phyloP scores from a whole-genome alignment of 257 asterid genomes.

The Rubia yunnanensis region DNA sequence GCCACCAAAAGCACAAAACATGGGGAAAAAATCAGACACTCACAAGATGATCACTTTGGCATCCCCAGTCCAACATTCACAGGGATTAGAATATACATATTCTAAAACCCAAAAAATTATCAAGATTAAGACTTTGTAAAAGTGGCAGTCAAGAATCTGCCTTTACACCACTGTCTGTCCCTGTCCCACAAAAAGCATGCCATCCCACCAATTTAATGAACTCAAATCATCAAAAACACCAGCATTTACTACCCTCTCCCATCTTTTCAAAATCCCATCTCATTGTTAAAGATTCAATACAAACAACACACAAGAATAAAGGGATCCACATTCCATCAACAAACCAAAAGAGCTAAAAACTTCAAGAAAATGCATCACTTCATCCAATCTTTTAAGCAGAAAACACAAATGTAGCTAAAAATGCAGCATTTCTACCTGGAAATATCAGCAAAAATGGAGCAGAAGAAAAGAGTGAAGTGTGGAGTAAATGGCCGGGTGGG shows the following conservation, averaged over 20 bases:
- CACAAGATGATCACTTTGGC: not conserved
- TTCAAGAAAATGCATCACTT: constrained; percentile 2
- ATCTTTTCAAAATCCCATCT: not conserved
- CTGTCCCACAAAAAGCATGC: not conserved
- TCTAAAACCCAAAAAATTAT: not conserved
- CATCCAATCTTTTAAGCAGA: not conserved
- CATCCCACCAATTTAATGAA: not conserved
- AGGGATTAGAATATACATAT: not conserved
- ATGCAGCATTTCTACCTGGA: constrained; percentile 10
- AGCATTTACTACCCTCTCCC: too few species aligned
- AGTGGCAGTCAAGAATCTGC: not conserved
- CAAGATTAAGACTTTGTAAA: not conserved
- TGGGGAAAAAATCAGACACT: not conserved
- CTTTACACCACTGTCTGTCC: not conserved
- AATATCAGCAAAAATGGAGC: constrained; percentile 5
- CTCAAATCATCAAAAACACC: not conserved
- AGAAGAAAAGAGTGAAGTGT: not conserved
- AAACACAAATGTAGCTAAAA: not conserved
- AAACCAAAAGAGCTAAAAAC: too few species aligned
- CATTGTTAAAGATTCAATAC: not conserved
- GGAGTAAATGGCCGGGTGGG: constrained; percentile 14
- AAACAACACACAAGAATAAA: not conserved
- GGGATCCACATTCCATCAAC: constrained; percentile 3
- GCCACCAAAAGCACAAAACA: not conserved
- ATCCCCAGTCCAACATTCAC: not conserved